Evolutionary conservation across 2,329 filamentous ascomycete species (phyloP), one percentile per base, ranked within the genome.

Genomic region (Claviceps sp.): DNA sequence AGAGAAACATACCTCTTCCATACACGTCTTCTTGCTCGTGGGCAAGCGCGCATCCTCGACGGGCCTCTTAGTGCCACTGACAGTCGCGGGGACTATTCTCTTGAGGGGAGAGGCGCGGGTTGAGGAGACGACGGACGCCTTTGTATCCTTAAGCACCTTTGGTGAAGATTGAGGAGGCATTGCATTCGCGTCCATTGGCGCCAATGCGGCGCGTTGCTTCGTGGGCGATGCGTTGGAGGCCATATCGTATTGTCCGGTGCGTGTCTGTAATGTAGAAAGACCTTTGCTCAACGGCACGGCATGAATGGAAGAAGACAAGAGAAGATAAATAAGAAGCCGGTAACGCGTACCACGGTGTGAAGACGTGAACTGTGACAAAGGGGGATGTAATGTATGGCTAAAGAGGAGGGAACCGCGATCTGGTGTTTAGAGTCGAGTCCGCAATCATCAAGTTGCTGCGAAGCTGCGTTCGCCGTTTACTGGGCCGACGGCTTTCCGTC

Each of bases 151-250:
- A 52, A 47, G 44, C 48, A 49, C 50, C 47, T 44, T 48, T 36
- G 42, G 52, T 41, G 56, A 58, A 52, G 49, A 67, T 38, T 65
- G 62, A 18, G 59, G 55, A 24, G 61, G 59, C 57, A 62, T 62
- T 61, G 68, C 67, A 66, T 76, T 76, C 51, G 69, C 67, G 63
- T 75, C 67, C 49, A 74, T 65, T 22, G 70, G 62, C 49, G 68
- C 72, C 42, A 76, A 70, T 55, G 70, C 71, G 68, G 70, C 72
- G 70, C 73, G 73, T 70, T 72, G 66, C 61, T 73, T 75, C 40
- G 61, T 56, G 11, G 72, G 72, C 46, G 69, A 69, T 43, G 49
- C 34, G 36, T 22, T 50, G 41, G 20, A 37, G 34, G 49, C 22
- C 49, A 50, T 50, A 6, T 30, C 30, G 30, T 47, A 30, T 34